Conservation (phyloP, 352 stramenopile species). For the Phytophthora citrophthora region DNA sequence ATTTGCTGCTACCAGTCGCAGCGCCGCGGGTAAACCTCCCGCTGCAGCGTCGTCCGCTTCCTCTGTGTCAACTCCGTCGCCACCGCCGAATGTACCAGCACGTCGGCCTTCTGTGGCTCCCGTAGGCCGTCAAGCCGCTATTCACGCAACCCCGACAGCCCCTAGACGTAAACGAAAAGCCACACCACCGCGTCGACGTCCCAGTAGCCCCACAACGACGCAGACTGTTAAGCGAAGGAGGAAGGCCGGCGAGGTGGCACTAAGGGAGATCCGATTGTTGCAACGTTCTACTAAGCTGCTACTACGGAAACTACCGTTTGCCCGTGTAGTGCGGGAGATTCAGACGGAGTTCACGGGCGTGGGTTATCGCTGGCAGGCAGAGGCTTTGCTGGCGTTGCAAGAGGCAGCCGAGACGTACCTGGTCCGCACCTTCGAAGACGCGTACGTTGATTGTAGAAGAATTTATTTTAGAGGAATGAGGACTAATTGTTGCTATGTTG, state of each 20-base stretch:
- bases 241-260: slow-evolving; percentile 75
- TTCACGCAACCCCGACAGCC: slow-evolving; percentile 46
- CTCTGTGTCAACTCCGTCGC: slow-evolving; percentile 34
- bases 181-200: slow-evolving; percentile 21
- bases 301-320: slow-evolving; percentile 97
- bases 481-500: slow-evolving; percentile 6
- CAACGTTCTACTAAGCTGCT: slow-evolving; percentile 96
- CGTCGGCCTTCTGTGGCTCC: slow-evolving; percentile 38
- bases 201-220: slow-evolving; percentile 16
- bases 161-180: slow-evolving; percentile 45
- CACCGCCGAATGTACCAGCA: slow-evolving; percentile 32
- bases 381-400: slow-evolving; percentile 92
- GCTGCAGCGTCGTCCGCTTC: slow-evolving; percentile 15
- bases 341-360: slow-evolving; percentile 86
- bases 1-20: slow-evolving; percentile 22
- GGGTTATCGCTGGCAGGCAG: slow-evolving; percentile 91
- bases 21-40: background rate
- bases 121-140: slow-evolving; percentile 47
- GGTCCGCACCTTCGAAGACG: slow-evolving; percentile 95
- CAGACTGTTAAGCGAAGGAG: slow-evolving; percentile 54
- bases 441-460: slow-evolving; percentile 53
- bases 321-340: slow-evolving; percentile 94
- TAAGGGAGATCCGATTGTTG: slow-evolving; percentile 97
- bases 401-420: slow-evolving; percentile 96
- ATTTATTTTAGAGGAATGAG: background rate